phyloP scores from a whole-genome alignment of 306 rosid genomes.

The Vicia sativa region DNA sequence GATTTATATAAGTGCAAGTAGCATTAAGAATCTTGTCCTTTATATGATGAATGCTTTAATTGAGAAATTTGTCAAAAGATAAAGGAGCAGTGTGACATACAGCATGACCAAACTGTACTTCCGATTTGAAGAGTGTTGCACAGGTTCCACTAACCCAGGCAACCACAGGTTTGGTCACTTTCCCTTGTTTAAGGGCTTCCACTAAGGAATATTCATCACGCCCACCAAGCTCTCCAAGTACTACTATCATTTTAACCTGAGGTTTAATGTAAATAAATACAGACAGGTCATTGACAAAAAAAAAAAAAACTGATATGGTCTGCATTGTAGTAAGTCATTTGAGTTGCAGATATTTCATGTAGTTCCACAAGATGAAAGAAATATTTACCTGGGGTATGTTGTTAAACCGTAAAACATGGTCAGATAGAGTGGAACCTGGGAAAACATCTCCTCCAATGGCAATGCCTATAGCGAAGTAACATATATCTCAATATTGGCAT shows the following conservation, averaged over 20 bases:
- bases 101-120: slow-evolving; percentile 99
- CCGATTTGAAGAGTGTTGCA: slow-evolving; percentile 96
- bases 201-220: slow-evolving; percentile 94
- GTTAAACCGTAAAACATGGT: slow-evolving; percentile 96
- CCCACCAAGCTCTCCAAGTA: slow-evolving; percentile 99
- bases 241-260: slow-evolving; percentile 93
- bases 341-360: slow-evolving; percentile 22
- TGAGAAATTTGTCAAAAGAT: slow-evolving; percentile 32
- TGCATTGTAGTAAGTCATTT: slow-evolving; percentile 19
- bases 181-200: slow-evolving; percentile 95
- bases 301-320: slow-evolving; percentile 29
- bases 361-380: slow-evolving; percentile 36
- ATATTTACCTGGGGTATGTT: slow-evolving; percentile 87
- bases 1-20: slow-evolving; percentile 34
- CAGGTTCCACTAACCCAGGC: slow-evolving; percentile 99
- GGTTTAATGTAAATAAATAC: slow-evolving; percentile 40
- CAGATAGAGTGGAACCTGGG: slow-evolving; percentile 98
- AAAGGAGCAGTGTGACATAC: slow-evolving; percentile 57
- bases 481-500: slow-evolving; percentile 32
- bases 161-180: slow-evolving; percentile 89
- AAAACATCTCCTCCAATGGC: slow-evolving; percentile 99
- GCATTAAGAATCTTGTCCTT: slow-evolving; percentile 37
- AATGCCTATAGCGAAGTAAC: slow-evolving; percentile 64
- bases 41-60: slow-evolving; percentile 26
- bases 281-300: slow-evolving; percentile 32